Conservation (phyloP, 2,329 filamentous ascomycete species). For the Diaporthe sp. region DNA sequence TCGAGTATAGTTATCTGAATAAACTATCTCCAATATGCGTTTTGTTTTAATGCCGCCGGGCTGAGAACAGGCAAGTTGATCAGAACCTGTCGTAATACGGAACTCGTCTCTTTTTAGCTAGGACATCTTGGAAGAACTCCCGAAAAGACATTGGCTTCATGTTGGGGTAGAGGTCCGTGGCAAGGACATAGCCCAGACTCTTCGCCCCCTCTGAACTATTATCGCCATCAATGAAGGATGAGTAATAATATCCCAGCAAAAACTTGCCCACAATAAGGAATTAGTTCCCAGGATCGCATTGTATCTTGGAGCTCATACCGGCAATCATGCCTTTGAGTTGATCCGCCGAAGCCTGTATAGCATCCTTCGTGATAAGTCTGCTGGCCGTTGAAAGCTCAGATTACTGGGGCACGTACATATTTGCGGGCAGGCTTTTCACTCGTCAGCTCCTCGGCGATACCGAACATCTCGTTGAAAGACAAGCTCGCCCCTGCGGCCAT, state of each 20-base stretch:
- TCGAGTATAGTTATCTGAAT: no score
- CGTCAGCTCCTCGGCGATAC: background rate
- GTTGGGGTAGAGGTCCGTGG: background rate
- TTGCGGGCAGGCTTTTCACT: background rate
- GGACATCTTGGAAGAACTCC: background rate
- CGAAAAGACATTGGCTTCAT: background rate
- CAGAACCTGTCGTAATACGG: background rate
- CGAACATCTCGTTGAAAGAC: background rate
- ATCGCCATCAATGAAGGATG: constrained; percentile 3
- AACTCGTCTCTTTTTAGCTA: background rate
- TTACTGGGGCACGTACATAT: background rate
- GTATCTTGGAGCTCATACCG: background rate
- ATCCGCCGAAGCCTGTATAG: background rate
- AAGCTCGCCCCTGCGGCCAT: background rate
- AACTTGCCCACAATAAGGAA: background rate
- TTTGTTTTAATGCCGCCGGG: no score
- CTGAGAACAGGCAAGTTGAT: background rate
- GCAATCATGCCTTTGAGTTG: background rate
- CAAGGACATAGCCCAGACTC: background rate
- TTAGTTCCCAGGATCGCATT: background rate
- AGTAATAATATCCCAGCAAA: background rate
- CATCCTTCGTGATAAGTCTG: no score
- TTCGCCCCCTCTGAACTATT: background rate
- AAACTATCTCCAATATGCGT: no score
- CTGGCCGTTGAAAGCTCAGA: background rate